Conservation (phyloP, 2,329 filamentous ascomycete species). For the Arthrinium puccinioides region DNA sequence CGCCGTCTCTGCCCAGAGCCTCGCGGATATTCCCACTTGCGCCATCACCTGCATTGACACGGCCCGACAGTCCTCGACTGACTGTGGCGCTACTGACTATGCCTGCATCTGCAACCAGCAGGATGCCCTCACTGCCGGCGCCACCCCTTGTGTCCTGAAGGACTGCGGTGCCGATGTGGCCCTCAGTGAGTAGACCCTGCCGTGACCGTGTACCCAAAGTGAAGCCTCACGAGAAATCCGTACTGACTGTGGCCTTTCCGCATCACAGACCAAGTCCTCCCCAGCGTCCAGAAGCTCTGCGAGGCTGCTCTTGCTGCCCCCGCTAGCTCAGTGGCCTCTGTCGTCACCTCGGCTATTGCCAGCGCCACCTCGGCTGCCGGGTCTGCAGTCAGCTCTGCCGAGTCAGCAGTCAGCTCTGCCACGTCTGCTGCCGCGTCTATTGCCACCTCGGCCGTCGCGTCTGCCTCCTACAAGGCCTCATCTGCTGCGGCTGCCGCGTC, state of each 20-base stretch:
- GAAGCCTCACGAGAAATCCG: background rate
- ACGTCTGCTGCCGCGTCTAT: constrained; percentile 1
- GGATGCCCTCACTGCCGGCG: constrained; percentile 9
- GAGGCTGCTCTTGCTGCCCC: background rate
- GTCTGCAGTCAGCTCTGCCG: background rate
- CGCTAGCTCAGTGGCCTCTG: background rate
- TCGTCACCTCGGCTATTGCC: background rate
- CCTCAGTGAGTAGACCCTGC: constrained; percentile 2
- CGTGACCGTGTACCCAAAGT: background rate
- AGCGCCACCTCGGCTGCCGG: background rate
- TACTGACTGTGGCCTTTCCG: background rate
- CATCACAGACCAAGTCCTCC: constrained; percentile 11
- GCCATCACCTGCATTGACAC: constrained; percentile 14
- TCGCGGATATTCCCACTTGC: constrained; percentile 15
- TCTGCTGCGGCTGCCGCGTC: background rate
- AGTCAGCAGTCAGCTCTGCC: background rate
- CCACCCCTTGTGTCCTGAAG: constrained; percentile 13
- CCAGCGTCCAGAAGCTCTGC: constrained; percentile 15
- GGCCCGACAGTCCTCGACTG: constrained; percentile 9
- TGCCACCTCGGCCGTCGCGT: background rate
- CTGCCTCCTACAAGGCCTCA: background rate
- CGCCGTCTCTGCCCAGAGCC: constrained; percentile 13
- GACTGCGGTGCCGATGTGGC: constrained; percentile 13
- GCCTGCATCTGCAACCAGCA: constrained; percentile 17
- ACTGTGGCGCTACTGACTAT: constrained; percentile 13